Evolutionary conservation across 1,139 yeast genomes (phyloP), one percentile per base, ranked within the genome.

Genomic region (Sugiyamaella castrensis): DNA sequence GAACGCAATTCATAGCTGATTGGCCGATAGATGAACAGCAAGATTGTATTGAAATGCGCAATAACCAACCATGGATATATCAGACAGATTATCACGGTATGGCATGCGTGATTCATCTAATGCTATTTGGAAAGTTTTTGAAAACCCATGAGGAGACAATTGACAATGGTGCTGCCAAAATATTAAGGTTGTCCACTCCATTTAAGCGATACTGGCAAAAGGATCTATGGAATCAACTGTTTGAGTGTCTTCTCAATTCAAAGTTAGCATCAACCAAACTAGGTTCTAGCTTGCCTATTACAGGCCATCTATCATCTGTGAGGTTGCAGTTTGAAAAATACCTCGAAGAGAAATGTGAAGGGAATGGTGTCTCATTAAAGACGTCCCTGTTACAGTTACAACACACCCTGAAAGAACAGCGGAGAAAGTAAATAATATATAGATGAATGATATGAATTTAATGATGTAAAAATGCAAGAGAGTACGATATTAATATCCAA

Each of bases 81-180:
- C 91, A 89, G 60, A 83, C 86, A 2, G 98, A 91, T 67, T 88
- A 88, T 64, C 86, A 78, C 63, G 97, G 96, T 0, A 57, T 87
- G 27, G 97, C 96, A 0, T 78, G 84, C 31, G 78, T 86, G 0
- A 70, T 87, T 1, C 94, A 89, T 61, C 75, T 84, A 0, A 66
- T 91, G 71, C 71, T 91, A 37, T 86, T 81, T 68, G 67, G 66
- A 0, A 72, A 73, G 33, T 76, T 77, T 51, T 81, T 89, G 29
- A 79, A 77, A 46, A 71, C 80, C 0, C 37, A 39, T 16, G 64
- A 62, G 9, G 55, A 61, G 31, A 56, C 30, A 52, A 29, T 46
- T 51, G 57, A 47, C 53, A 48, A 15, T 38, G 47, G 7, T 46
- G 37, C 52, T 4, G 60, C 60, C 36, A 43, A 38, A 4, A 38